Evolutionary conservation across 2,329 filamentous ascomycete genomes (phyloP).

Genomic region (Fusarium clavum): DNA sequence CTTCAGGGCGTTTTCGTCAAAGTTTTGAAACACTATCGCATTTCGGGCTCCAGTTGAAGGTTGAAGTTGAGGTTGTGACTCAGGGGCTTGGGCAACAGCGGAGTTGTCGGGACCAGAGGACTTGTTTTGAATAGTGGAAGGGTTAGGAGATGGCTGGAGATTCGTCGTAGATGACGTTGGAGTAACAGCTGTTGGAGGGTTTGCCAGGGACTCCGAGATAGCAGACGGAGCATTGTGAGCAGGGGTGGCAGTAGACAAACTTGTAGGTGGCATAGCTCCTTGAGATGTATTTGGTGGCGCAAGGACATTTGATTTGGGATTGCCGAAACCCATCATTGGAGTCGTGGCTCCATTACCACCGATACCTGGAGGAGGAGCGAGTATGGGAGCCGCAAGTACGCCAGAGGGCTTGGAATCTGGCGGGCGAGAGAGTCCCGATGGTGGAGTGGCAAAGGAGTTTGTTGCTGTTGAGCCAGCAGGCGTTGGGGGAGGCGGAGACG

Average conservation of each 20-base stretch:
- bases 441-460: conserved; percentile 33
- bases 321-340: conserved; percentile 46
- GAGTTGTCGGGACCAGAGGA: conserved; percentile 20
- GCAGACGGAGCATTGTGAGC: conserved; percentile 25
- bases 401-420: conserved; percentile 46
- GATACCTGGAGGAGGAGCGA: conserved; percentile 52
- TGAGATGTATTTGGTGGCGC: conserved; percentile 58
- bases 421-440: conserved; percentile 41
- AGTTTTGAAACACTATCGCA: conserved; percentile 70
- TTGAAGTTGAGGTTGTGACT: conserved; percentile 42
- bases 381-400: conserved; percentile 54
- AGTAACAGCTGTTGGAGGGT: conserved; percentile 1
- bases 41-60: conserved; percentile 62
- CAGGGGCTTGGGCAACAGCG: conserved; percentile 25
- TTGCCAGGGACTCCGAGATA: conserved; percentile 2
- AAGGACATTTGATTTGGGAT: conserved; percentile 58
- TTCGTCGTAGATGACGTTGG: conserved; percentile 7
- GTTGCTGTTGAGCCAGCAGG: conserved; percentile 12
- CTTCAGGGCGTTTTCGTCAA: conserved; percentile 66
- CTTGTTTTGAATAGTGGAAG: conserved; percentile 10
- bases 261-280: conserved; percentile 35
- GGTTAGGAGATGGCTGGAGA: conserved; percentile 24
- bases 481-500: conserved; percentile 25
- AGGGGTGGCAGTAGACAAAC: conserved; percentile 30
- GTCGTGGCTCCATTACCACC: conserved; percentile 38